phyloP scores from a whole-genome alignment of 768 basidiomycete species.

The Kwoniella mangroviensis region DNA sequence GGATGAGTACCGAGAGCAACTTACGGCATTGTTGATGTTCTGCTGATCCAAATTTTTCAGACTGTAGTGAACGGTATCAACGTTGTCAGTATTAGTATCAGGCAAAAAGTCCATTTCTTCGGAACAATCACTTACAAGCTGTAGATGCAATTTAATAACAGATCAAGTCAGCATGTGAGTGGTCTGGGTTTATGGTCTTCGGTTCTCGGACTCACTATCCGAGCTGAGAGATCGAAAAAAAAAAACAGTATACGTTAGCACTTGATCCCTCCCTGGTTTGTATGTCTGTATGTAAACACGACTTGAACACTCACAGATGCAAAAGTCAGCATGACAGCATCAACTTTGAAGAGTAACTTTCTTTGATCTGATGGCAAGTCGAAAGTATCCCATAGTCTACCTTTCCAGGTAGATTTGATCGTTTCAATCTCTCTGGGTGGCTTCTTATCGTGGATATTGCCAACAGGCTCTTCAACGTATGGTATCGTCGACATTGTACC shows the following conservation, averaged over 20 bases:
- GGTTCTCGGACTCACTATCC: conserved; percentile 21
- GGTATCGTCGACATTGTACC: conserved; percentile 6
- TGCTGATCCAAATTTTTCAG: conserved; percentile 39
- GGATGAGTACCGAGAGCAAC: background rate
- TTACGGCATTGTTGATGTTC: conserved; percentile 44
- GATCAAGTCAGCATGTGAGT: no score
- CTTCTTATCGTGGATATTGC: conserved; percentile 6
- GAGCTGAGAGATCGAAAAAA: conserved; percentile 9
- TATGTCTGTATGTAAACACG: no score
- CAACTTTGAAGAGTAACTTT: conserved; percentile 49
- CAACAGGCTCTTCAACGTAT: conserved; percentile 2
- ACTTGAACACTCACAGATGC: conserved; percentile 30
- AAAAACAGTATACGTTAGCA: background rate
- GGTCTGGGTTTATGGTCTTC: no score
- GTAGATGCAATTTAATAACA: background rate
- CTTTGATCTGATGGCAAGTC: conserved; percentile 40
- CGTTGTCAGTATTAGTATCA: background rate
- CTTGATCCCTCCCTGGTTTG: no score
- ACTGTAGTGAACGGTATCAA: background rate
- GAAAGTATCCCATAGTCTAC: conserved; percentile 49
- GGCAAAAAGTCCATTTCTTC: background rate
- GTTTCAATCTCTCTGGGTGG: background rate
- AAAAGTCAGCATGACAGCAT: conserved; percentile 45
- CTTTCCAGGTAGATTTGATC: conserved; percentile 30
- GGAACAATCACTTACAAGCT: background rate